Evolutionary conservation across 192 early-diverging fungal species (phyloP), one percentile per base, ranked within the genome.

Genomic region (Rhizophagus clarus): DNA sequence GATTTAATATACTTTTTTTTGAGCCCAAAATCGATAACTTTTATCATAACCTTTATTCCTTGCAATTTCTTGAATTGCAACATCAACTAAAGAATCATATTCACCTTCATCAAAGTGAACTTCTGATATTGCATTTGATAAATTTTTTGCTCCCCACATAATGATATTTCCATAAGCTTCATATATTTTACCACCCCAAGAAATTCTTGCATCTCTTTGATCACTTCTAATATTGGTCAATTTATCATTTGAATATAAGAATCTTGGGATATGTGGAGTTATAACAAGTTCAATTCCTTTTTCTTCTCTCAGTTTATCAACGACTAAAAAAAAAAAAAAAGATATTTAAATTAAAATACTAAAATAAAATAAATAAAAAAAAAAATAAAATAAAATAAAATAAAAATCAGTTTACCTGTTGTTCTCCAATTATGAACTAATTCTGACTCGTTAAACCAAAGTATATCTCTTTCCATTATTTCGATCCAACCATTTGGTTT

Each of bases 401-500:
- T 31, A 20, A 10, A 42, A 42, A 42, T 42, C 17, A 20, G 22
- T 17, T 56, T 74, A 56, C 72, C 29, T 17, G 2, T 74, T 47
- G 42, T 56, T 49, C 47, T 29, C 72, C 45, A 74, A 9, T n/a
- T 60, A 31, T 4, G 24, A 26, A 74, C 49, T 1, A 2, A 2
- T 5, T 51, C 49, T 29, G 32, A 0, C 32, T 32, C 45, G 22
- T 51, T 74, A 47, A 31, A 28, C 40, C 45, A 61, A 60, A 74
- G 14, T 24, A 60, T 29, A 34, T 74, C 72, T 20, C 67, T 69
- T 56, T 87, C 86, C 11, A 82, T 70, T 15, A 87, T 61, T 67
- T 87, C 86, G 4, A 87, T 79, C 71, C 78, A 87, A 11, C 86
- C 86, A 28, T 84, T 82, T 15, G 86, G 86, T 78, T 83, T 83